Evolutionary conservation across 2,329 filamentous ascomycete species (phyloP), one percentile per base, ranked within the genome.

Genomic region (Tolypocladium amazonense): DNA sequence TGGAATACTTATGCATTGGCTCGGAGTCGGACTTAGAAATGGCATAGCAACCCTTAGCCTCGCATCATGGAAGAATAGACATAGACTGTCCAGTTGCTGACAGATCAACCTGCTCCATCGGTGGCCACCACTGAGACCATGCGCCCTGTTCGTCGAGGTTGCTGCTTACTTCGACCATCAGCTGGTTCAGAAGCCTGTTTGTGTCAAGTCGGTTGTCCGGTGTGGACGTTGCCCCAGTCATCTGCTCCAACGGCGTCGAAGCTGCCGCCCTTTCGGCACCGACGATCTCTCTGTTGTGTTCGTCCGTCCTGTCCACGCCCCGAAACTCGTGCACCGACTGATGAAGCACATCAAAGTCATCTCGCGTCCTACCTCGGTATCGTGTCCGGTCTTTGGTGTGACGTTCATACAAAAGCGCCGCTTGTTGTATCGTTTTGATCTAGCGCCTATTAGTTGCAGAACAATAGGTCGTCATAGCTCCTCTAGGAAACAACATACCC

Each of bases 281-380:
- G 30, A 69, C 64, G 47, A 72, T 68, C 58, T 72, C 69, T 54
- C 69, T 63, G 12, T 65, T 62, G 8, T 71, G 70, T 53, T 68
- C 65, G n/a, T 70, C 69, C 1, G 69, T 70, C 25, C 69, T 62
- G 39, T 71, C 69, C 1, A 72, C 63, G 8, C 66, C 65, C 3
- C 69, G 66, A 45, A 71, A 71, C 50, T 71, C 70, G 27, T 71
- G 67, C 1, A 71, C 64, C 3, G 68, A 71, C 39, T 70, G 69
- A 43, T 71, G 70, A 1, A 72, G 60, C 9, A 65, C 63, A 30
- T 67, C 66, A 57, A 71, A 72, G 56, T 71, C 68, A 23, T 64
- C 64, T 4, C 69, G 62, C 2, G 65, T 68, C 12, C 66, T 62
- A 1, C 69, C 69, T 1, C 64, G 63, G 38, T 70, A 71, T 0